Base-by-base conservation (phyloP, 805 yeast species). In the Myxozyma lipomycoides region DNA sequence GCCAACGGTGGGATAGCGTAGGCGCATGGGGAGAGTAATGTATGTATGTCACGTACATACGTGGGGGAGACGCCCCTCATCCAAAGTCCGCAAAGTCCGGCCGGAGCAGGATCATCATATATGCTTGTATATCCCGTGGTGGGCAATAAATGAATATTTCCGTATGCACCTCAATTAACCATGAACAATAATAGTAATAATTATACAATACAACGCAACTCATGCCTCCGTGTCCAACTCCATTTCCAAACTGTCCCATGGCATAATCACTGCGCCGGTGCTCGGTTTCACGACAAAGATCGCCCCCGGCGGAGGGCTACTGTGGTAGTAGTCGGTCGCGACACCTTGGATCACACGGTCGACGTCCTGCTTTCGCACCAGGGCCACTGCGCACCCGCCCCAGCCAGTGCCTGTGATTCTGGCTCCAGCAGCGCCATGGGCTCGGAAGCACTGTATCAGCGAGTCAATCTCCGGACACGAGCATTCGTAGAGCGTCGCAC, bases 361-460 rank as follows among this genome's bases (percentile, higher is more conserved):
- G 18, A 53, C 51, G 17, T 36, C 24, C 23, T 49, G 51, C 10
- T 40, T 45, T 9, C 45, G 55, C 10, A 83, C 78, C 49, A 83
- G 67, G 62, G 82, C 86, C n/a, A 83, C 83, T 0, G 84, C 72
- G 36, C 83, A 80, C 3, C 89, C 89, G 26, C 89, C 89, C 76
- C 82, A 83, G 2, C 90, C 90, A 15, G 89, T 88, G 24, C 89
- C 90, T 6, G 89, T 83, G n/a, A 82, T 75, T 50, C 90, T 72
- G 1, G 86, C 78, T 15, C 89, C 89, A 49, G 67, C 71, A 0
- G 86, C 72, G 3, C 89, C 89, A 52, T 76, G 72, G 2, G 57
- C 63, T 34, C 70, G 64, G 3, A 86, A 86, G 46, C 83, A 74
- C 12, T 60, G 48, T 61, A 84, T 78, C 38, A 83, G 65, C 7